phyloP scores from a whole-genome alignment of 106 monocot species.

The Phalaenopsis equestris region DNA sequence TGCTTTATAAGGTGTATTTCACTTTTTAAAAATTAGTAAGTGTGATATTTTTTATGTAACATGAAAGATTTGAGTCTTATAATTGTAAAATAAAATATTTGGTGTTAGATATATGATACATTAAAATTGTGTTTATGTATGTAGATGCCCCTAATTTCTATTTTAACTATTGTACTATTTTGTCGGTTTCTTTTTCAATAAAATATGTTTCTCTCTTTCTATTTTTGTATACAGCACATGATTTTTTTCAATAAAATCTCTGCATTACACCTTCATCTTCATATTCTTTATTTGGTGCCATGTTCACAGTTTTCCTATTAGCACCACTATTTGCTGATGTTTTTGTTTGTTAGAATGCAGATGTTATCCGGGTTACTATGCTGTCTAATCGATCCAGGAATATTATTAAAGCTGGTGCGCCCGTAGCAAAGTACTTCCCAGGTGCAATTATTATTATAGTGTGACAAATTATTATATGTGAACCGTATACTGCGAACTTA shows the following conservation, averaged over 20 bases:
- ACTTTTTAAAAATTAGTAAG: too few species aligned
- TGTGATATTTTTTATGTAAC: too few species aligned
- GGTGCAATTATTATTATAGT: constrained; percentile 27
- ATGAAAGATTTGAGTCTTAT: too few species aligned
- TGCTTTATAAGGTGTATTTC: too few species aligned
- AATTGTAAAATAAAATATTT: too few species aligned
- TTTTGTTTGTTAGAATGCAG: constrained; percentile 67
- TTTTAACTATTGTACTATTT: neutral
- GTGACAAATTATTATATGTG: neutral
- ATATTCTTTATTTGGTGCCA: neutral
- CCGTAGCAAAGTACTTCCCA: constrained; percentile 66
- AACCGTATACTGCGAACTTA: neutral
- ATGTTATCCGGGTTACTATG: constrained; percentile 64
- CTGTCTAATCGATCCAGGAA: constrained; percentile 57
- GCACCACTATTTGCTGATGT: constrained; percentile 9
- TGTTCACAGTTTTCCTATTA: neutral
- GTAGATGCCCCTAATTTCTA: too few species aligned
- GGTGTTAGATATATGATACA: too few species aligned
- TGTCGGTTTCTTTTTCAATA: neutral
- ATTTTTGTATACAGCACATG: neutral
- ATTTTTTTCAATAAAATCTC: neutral
- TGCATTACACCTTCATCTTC: neutral
- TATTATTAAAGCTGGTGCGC: constrained; percentile 25
- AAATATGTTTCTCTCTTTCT: neutral
- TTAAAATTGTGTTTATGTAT: too few species aligned